phyloP scores from a whole-genome alignment of 352 stramenopile genomes.

The Pythium volutum region DNA sequence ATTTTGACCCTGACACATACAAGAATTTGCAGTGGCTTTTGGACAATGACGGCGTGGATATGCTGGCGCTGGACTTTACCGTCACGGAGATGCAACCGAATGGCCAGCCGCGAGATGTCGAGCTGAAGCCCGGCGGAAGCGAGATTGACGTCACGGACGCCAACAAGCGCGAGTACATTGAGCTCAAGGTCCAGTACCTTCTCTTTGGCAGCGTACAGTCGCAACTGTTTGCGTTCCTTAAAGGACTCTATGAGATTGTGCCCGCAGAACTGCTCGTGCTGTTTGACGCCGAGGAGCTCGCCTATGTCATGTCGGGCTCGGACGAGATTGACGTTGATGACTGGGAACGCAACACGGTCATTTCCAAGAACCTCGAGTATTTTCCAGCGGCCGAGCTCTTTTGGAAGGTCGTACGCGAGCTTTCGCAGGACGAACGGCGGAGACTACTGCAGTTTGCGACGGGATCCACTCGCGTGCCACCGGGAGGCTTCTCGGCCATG shows the following conservation, averaged over 20 bases:
- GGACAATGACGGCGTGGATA: constrained; percentile 43
- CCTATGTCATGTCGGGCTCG: constrained; percentile 91
- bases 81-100: constrained; percentile 14
- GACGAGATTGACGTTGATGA: constrained; percentile 90
- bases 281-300: constrained; percentile 94
- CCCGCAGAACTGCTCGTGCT: constrained; percentile 86
- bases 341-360: constrained; percentile 77
- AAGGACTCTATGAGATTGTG: constrained; percentile 92
- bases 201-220: constrained; percentile 80
- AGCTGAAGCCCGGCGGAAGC: constrained; percentile 44
- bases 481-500: constrained; percentile 24
- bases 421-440: constrained; percentile 22
- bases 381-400: constrained; percentile 13
- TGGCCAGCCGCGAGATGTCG: constrained; percentile 28
- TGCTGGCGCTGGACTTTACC: constrained; percentile 55
- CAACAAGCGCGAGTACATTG: constrained; percentile 93
- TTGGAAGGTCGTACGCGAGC: constrained; percentile 55
- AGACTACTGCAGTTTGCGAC: constrained; percentile 41
- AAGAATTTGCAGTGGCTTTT: constrained; percentile 51
- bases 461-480: constrained; percentile 32
- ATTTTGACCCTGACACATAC: constrained; percentile 51
- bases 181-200: constrained; percentile 88
- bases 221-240: constrained; percentile 72
- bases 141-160: constrained; percentile 89
- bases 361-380: background rate